Conservation (phyloP, 768 basidiomycete species). For the Russula dissimulans region DNA sequence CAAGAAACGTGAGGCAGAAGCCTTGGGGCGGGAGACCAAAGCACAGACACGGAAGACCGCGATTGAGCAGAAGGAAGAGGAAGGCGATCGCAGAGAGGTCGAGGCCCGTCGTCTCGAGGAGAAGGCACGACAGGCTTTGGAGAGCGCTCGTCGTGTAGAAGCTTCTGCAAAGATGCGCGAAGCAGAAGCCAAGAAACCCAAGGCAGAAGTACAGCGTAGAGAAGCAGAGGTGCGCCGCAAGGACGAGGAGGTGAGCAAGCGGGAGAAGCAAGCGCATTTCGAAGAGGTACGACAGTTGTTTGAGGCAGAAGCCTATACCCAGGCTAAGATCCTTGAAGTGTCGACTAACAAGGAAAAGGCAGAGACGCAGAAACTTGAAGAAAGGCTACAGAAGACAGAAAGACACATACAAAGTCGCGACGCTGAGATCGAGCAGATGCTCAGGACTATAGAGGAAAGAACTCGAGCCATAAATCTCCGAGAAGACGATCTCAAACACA, state of each 20-base stretch:
- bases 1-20: constrained; percentile 17
- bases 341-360: not conserved
- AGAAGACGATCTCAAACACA: not conserved
- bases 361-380: constrained; percentile 22
- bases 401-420: not conserved
- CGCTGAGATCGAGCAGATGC: not conserved
- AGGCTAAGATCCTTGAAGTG: constrained; percentile 8
- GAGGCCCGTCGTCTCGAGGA: not conserved
- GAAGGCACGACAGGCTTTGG: not conserved
- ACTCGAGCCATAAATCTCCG: not conserved
- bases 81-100: constrained; percentile 10
- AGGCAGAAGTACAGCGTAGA: too few species aligned
- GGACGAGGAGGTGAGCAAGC: too few species aligned
- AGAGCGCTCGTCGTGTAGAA: not conserved
- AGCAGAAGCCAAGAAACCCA: too few species aligned
- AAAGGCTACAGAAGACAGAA: constrained; percentile 19
- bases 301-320: too few species aligned
- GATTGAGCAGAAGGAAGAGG: constrained; percentile 12
- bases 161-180: too few species aligned
- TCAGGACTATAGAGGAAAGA: not conserved
- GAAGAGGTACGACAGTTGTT: too few species aligned
- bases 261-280: too few species aligned
- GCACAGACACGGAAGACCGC: not conserved
- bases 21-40: constrained; percentile 6
- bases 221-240: too few species aligned